Base-by-base conservation (phyloP, 805 yeast species). In the Barnettozyma populi region DNA sequence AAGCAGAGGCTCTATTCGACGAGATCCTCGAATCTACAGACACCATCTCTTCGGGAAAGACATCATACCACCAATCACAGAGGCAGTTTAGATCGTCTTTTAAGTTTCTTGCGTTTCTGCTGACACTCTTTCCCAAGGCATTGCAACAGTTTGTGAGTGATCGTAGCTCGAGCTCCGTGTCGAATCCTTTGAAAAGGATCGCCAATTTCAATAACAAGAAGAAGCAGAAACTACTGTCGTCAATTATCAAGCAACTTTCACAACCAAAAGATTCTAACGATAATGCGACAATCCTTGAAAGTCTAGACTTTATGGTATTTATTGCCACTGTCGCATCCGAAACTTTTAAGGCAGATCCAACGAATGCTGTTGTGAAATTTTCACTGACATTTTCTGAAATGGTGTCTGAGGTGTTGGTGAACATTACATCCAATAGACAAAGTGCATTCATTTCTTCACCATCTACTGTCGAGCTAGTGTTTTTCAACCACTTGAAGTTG, bases 1-100 rank as follows among this genome's bases (percentile, higher is more conserved):
- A 62, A 42, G 65, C 66, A 6, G 73, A 68, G 20, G 34, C 54
- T 0, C 47, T 72, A n/a, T 71, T 71, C 52, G 76, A 72, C 32
- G 55, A 59, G n/a, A 41, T 67, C 6, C 51, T 57, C 41, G 61
- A 59, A 38, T 46, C 57, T 7, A 52, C 65, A 4, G 75, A 60
- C 24, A 44, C 46, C 47, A 52, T 52, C 51, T 25, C 51, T 3
- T 35, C 48, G 0, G 37, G 37, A 19, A 29, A 20, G 7, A 19
- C 49, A 3, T 36, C 57, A 5, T 31, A 11, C 11, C 52, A 45
- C 10, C 38, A 44, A 5, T n/a, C 46, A 18, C 47, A 52, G 31
- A 58, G 54, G 47, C 61, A 46, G 55, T 59, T 55, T 46, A 63
- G 44, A 55, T 56, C 55, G 37, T 67, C 65, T 9, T 63, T 59